Base-by-base conservation (phyloP, 1,139 yeast genomes). In the Candida tunisiensis region DNA sequence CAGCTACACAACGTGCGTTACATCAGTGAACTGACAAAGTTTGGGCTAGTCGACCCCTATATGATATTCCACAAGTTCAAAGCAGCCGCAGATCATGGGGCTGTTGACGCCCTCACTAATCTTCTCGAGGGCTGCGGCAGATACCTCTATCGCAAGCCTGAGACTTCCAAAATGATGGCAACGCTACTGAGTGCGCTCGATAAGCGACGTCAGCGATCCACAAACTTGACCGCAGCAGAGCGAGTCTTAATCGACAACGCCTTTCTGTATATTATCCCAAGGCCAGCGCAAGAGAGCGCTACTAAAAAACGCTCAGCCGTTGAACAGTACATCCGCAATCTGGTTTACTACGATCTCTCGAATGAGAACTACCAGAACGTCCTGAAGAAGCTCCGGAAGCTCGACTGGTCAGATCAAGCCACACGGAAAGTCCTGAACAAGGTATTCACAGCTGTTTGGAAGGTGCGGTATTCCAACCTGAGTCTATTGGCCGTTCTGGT, bases 71-170 rank as follows among this genome's bases (percentile, higher is more conserved):
- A 82, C 47, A 75, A 71, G 43, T 64, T 77, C 29, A 58, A 77
- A 62, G 65, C 32, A 49, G 77, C 28, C 54, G 62, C 32, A 19
- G 37, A 30, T 24, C 23, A 26, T 15, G 24, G 25, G 21, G 42
- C 36, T 28, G 34, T 35, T 21, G 45, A 33, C 18, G 28, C 31
- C n/a, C 22, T 42, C 29, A n/a, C 58, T 57, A 23, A 65, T 66
- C 36, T 82, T 28, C 73, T 80, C 41, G 93, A 83, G 42, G 61
- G 69, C 27, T 65, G 82, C 40, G 94, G 94, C 1, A 59, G 72
- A 32, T 69, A 71, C 35, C 55, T 85, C 30, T 49, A 74, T 26
- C 55, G 69, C 34, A 75, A 72, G 31, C 62, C 69, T 0, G 80
- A 72, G 23, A 74, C 72, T 34, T 56, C 57, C 26, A 62, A 57